A percentile compares a stretch with the other conserved stretches of the same genome.
Conservation (phyloP, 768 basidiomycete species). For the Dendrothele bispora region DNA sequence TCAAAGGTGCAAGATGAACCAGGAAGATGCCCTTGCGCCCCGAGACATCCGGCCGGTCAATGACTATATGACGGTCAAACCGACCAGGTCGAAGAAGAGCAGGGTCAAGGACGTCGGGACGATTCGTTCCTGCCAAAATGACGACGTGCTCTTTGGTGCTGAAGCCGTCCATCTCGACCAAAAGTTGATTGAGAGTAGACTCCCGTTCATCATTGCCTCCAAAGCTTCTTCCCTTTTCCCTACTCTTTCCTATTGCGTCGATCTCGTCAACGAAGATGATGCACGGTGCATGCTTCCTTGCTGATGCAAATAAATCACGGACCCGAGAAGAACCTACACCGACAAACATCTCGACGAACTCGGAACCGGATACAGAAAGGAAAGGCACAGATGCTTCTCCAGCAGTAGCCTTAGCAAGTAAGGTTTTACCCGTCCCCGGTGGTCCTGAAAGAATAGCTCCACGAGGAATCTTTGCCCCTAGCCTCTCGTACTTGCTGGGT, state of each 20-base stretch:
- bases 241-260: conserved; percentile 95
- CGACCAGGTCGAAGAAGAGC: conserved; percentile 97
- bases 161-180: conserved; percentile 99
- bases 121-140: conserved; percentile 94
- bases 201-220: conserved; percentile 97
- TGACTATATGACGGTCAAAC: conserved; percentile 94
- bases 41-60: conserved; percentile 92
- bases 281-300: conserved; percentile 96
- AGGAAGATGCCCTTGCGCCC: conserved; percentile 93
- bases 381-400: conserved; percentile 98
- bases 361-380: conserved; percentile 97
- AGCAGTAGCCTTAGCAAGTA: conserved; percentile 97
- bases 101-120: conserved; percentile 93
- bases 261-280: conserved; percentile 99
- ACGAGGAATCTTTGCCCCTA: conserved; percentile 97
- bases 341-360: conserved; percentile 99
- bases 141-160: conserved; percentile 97
- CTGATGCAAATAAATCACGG: conserved; percentile 94
- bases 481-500: conserved; percentile 88
- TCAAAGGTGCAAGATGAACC: conserved; percentile 87
- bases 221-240: conserved; percentile 74
- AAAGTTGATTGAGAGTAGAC: conserved; percentile 93
- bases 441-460: conserved; percentile 94
- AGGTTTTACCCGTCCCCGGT: conserved; percentile 97
- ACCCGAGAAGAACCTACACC: conserved; percentile 98